Percentiles rank a stretch among this genome's conserved stretches.
Evolutionary conservation across 495 filamentous ascomycete genomes (phyloP).

Genomic region (Trichoderma orchidacearum): DNA sequence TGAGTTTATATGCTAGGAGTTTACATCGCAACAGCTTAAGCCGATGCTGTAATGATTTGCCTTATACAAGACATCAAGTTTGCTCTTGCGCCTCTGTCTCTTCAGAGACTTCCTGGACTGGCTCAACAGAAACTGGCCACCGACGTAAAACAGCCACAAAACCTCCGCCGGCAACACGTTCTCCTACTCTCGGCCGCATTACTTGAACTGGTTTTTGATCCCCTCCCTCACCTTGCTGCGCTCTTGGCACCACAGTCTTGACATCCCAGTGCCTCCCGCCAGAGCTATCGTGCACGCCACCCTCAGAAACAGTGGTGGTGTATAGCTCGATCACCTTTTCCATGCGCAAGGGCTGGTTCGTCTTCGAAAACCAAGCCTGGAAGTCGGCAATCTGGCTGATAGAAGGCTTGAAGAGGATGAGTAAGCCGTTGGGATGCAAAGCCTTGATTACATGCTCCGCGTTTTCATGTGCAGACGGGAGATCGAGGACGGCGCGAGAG

Average conservation of each 20-base stretch:
- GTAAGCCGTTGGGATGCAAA: slow-evolving; percentile 44
- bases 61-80: not conserved
- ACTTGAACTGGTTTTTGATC: not conserved
- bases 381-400: slow-evolving; percentile 61
- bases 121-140: not conserved
- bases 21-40: no score
- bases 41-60: no score
- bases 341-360: not conserved
- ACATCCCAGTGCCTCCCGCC: slow-evolving; percentile 1
- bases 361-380: slow-evolving; percentile 23
- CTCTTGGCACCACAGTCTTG: not conserved
- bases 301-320: not conserved
- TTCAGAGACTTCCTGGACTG: not conserved
- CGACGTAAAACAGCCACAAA: slow-evolving; percentile 2
- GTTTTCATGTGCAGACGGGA: slow-evolving; percentile 41
- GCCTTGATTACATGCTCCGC: slow-evolving; percentile 27
- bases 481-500: slow-evolving; percentile 53
- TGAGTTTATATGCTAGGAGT: no score
- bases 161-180: not conserved
- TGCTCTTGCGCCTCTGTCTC: not conserved
- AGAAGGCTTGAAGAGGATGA: slow-evolving; percentile 60
- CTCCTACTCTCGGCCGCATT: slow-evolving; percentile 1
- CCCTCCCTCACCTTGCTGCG: not conserved
- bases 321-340: slow-evolving; percentile 2
- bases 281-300: not conserved